Conservation (phyloP, 306 rosid genomes). For the Fragaria iinumae region DNA sequence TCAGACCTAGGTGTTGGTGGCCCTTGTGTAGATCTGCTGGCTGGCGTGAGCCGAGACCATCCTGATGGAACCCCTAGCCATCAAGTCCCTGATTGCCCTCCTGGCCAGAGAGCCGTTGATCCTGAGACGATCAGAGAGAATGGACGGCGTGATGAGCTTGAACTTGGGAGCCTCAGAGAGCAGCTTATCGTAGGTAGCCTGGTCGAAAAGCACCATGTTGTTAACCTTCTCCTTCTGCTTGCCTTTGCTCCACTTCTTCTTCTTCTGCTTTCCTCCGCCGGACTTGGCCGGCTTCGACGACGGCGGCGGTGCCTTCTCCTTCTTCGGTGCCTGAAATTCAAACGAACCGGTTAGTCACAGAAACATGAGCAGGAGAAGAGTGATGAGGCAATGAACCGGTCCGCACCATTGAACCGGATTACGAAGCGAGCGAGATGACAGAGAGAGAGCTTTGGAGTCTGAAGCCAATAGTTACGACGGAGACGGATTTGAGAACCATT, state of each 20-base stretch:
- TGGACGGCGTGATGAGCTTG: conserved; percentile 8
- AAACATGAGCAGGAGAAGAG: background rate
- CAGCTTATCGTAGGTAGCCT: conserved; percentile 8
- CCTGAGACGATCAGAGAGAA: conserved; percentile 2
- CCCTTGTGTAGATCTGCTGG: conserved; percentile 32
- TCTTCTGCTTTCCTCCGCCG: conserved; percentile 7
- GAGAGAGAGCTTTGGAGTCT: background rate
- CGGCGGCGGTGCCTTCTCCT: conserved; percentile 8
- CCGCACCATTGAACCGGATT: background rate
- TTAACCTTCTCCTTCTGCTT: conserved; percentile 10
- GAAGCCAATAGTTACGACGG: no score
- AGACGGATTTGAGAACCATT: no score
- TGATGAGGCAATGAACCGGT: background rate
- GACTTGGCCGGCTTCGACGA: conserved; percentile 1
- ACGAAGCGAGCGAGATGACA: background rate
- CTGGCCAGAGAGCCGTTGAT: conserved; percentile 2
- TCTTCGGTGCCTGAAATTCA: conserved; percentile 4
- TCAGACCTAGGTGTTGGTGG: conserved; percentile 20
- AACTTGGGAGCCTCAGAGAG: conserved; percentile 5
- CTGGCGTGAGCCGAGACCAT: conserved; percentile 28
- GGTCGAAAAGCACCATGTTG: conserved; percentile 16
- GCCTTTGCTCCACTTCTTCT: background rate
- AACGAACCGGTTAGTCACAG: background rate
- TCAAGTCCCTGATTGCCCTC: conserved; percentile 26
- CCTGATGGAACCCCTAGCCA: conserved; percentile 30